Base-by-base conservation (phyloP, 2,329 filamentous ascomycete species). In the Penicillium sp. region DNA sequence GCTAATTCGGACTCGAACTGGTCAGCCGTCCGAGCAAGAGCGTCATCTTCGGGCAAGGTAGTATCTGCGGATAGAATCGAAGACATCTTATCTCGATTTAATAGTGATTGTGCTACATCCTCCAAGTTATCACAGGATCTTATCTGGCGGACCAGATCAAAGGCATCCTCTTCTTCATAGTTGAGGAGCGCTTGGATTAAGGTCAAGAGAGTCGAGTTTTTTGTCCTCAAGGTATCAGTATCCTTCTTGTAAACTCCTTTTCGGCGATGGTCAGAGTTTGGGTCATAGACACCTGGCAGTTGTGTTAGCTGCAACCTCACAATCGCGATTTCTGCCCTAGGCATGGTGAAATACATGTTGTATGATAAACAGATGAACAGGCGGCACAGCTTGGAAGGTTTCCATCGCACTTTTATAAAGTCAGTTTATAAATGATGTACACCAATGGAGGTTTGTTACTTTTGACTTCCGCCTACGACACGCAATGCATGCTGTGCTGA, bases 221-320 rank as follows among this genome's bases (percentile, higher is more conserved):
- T 88, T 23, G 93, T 93, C 79, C 96, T 96, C 75, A 94, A 85
- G 73, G 87, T 92, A 76, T 97, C 93, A 26, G 91, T 88, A 76
- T 97, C 95, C 78, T 97, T 93, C 73, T 94, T 93, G 77, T 98
- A 98, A 53, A 98, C 95, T 63, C 95, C 95, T 76, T 98, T 98
- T 55, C 95, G 90, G 54, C 95, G 90, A 76, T 97, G 93, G 76
- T 99, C 95, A 62, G 93, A 97, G 74, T 93, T 96, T 3, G 93
- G 94, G 74, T 98, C 94, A 82, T 98, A 98, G 67, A 97, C 85
- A 76, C 95, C 97, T 79, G 91, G 88, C 26, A 70, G 64, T 26
- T 63, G 57, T 30, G 64, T 70, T 61, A 73, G 61, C 38, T 30
- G 38, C 17, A 38, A 13, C 26, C 23, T 26, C 30, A 44, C 11